Evolutionary conservation across 129 eudicot species (phyloP).

Genomic region (Tagetes erecta): DNA sequence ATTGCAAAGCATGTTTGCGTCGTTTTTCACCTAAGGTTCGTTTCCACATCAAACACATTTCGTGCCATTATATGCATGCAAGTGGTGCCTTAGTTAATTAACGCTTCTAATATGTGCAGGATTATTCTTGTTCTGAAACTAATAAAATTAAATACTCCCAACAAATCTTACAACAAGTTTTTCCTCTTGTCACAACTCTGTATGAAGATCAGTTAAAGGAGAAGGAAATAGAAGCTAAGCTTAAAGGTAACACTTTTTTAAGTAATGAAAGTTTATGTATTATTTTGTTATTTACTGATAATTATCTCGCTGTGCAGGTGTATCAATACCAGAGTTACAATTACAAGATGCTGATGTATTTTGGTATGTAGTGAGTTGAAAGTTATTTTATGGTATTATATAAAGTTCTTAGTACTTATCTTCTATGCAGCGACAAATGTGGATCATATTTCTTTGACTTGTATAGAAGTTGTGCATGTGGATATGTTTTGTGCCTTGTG

Average conservation of each 20-base stretch:
- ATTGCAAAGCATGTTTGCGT: conserved; percentile 61
- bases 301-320: conserved; percentile 32
- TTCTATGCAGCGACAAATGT: conserved; percentile 50
- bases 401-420: neutral
- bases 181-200: conserved; percentile 1
- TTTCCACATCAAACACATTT: neutral
- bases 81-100: neutral
- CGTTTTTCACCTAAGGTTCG: conserved; percentile 25
- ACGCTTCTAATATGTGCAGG: conserved; percentile 8
- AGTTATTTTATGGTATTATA: conserved; percentile 4
- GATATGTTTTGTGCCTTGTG: conserved; percentile 58
- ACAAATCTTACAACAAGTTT: conserved; percentile 2
- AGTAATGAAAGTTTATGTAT: neutral
- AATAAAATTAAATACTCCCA: conserved; percentile 7
- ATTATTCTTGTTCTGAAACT: conserved; percentile 20
- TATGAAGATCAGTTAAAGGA: neutral
- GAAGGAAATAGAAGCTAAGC: conserved; percentile 21
- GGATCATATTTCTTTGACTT: conserved; percentile 59
- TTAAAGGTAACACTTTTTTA: conserved; percentile 37
- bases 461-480: conserved; percentile 59
- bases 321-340: conserved; percentile 33
- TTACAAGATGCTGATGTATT: conserved; percentile 34
- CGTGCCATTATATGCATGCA: neutral
- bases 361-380: conserved; percentile 29
- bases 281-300: too few relatives aligned